phyloP scores from a whole-genome alignment of 1,284 basidiomycete species.

The Singerocomus inundabilis region DNA sequence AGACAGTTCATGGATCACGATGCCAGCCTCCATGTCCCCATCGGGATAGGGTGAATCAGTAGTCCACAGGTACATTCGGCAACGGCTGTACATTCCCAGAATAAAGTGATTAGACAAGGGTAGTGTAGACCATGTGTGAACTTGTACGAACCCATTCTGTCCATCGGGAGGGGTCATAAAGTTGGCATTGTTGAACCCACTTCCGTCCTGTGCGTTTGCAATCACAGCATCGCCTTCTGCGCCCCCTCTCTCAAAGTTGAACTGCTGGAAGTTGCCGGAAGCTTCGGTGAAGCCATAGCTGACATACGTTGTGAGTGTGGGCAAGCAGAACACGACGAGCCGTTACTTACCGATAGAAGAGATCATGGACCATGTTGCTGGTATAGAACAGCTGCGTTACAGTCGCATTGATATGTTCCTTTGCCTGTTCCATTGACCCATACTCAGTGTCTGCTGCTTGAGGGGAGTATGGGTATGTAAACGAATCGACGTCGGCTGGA shows the following conservation, averaged over 20 bases:
- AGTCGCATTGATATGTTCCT: conserved; percentile 83
- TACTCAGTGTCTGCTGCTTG: conserved; percentile 46
- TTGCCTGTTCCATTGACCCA: conserved; percentile 58
- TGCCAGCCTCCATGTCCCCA: conserved; percentile 92
- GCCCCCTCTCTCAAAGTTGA: conserved; percentile 92
- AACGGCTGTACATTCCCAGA: conserved; percentile 60
- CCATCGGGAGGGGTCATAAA: conserved; percentile 79
- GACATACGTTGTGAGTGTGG: not conserved
- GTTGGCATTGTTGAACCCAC: conserved; percentile 88
- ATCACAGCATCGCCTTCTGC: conserved; percentile 87
- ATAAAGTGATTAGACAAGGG: conserved; percentile 24
- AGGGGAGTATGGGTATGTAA: conserved; percentile 73
- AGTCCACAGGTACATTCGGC: conserved; percentile 98
- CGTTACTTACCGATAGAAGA: conserved; percentile 58
- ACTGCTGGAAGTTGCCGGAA: conserved; percentile 95
- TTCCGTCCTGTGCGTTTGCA: conserved; percentile 92
- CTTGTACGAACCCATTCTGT: conserved; percentile 46
- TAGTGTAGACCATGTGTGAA: not conserved
- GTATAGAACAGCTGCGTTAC: conserved; percentile 94
- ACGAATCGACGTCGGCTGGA: conserved; percentile 33
- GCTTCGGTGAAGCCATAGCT: conserved; percentile 89
- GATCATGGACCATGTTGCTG: conserved; percentile 77
- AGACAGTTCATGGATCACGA: conserved; percentile 86
- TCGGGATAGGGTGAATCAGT: conserved; percentile 87
- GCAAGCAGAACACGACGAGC: conserved; percentile 17